These are phyloP conservation scores for Monosporozyma solicola DNA, from an alignment of 805 yeast genomes.

Conservation along the genomic window DNA sequence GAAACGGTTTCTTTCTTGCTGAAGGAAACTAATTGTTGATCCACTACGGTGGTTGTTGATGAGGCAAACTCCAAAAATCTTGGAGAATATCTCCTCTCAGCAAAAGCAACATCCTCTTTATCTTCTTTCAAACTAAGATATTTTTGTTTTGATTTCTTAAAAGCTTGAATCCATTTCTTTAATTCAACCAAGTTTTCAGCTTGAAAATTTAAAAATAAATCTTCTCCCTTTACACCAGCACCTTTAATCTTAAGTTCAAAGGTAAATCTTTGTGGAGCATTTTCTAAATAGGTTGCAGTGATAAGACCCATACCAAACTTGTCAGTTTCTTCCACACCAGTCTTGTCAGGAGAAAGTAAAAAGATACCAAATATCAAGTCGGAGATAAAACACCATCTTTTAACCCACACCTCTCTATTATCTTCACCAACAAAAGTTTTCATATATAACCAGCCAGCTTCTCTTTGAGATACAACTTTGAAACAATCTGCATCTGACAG, in stretches of 20 bases:
- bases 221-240: slow-evolving; percentile 4
- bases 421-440: slow-evolving; percentile 44
- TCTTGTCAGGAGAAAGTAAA: slow-evolving; percentile 51
- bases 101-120: slow-evolving; percentile 32
- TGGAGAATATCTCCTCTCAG: slow-evolving; percentile 60
- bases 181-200: slow-evolving; percentile 66
- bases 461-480: slow-evolving; percentile 32
- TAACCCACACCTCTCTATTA: slow-evolving; percentile 60
- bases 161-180: slow-evolving; percentile 62
- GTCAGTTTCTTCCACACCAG: slow-evolving; percentile 80
- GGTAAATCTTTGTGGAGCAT: slow-evolving; percentile 70
- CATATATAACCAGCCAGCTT: slow-evolving; percentile 81
- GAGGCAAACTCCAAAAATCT: slow-evolving; percentile 57
- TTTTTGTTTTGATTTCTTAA: slow-evolving; percentile 46
- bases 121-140: slow-evolving; percentile 30
- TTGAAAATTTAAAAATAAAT: slow-evolving; percentile 46
- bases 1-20: slow-evolving; percentile 2
- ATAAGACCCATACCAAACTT: slow-evolving; percentile 74
- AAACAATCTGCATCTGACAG: slow-evolving; percentile 4
- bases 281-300: slow-evolving; percentile 47
- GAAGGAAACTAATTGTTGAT: slow-evolving; percentile 24
- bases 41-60: slow-evolving; percentile 44
- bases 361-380: slow-evolving; percentile 77
- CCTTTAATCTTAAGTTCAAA: slow-evolving; percentile 56
- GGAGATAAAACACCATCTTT: slow-evolving; percentile 72